Percentiles rank a stretch among this genome's conserved stretches.
These are phyloP conservation scores for Penicillium arizonense DNA, from an alignment of 495 filamentous ascomycete genomes.

Conservation along the genomic window DNA sequence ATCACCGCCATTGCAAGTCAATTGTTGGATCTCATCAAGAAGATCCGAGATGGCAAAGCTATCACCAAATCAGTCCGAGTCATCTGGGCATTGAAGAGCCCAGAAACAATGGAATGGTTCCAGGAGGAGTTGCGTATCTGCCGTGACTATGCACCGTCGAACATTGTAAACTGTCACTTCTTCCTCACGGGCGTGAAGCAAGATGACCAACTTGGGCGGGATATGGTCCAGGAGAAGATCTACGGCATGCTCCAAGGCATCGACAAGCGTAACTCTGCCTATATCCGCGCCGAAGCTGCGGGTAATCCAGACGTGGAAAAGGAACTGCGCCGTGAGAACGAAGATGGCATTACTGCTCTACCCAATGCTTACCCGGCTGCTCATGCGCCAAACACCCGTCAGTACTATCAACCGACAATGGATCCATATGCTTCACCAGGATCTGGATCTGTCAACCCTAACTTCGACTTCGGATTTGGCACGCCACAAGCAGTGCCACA, in stretches of 20 bases:
- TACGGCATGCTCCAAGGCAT: conserved; percentile 79
- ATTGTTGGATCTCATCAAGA: conserved; percentile 85
- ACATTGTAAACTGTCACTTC: conserved; percentile 88
- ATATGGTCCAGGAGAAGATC: conserved; percentile 75
- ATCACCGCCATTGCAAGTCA: conserved; percentile 93
- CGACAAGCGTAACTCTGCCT: conserved; percentile 75
- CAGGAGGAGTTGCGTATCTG: conserved; percentile 91
- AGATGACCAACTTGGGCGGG: conserved; percentile 55
- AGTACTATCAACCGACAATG: conserved; percentile 14
- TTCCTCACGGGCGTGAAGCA: conserved; percentile 65
- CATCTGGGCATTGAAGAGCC: conserved; percentile 84
- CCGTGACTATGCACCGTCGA: conserved; percentile 76
- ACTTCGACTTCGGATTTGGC: conserved; percentile 36
- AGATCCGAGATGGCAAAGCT: conserved; percentile 89
- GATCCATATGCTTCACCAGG: conserved; percentile 6
- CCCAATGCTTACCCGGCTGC: conserved; percentile 47
- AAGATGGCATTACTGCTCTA: conserved; percentile 81
- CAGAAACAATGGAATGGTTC: conserved; percentile 97
- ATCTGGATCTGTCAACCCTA: background rate
- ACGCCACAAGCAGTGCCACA: conserved; percentile 11
- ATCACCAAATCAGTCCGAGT: conserved; percentile 88
- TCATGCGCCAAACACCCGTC: conserved; percentile 13
- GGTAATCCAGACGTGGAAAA: conserved; percentile 76
- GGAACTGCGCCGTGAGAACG: conserved; percentile 79
- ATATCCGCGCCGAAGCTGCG: conserved; percentile 75